Conservation (phyloP, 257 asterid species). For the Parsonsia alboflavescens region DNA sequence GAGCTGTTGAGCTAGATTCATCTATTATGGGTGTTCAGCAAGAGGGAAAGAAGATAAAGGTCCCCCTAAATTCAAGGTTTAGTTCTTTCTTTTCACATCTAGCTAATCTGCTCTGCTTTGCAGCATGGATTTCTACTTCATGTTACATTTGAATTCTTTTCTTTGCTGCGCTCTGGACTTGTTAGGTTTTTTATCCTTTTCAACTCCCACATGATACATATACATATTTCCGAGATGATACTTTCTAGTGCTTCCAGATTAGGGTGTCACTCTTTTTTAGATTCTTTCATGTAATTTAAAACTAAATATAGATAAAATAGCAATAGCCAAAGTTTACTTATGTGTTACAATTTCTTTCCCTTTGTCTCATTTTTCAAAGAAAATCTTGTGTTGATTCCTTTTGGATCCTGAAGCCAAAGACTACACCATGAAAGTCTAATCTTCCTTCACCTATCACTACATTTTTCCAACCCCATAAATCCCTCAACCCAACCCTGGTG, state of each 20-base stretch:
- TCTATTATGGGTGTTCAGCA: slow-evolving; percentile 85
- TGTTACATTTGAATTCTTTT: not conserved
- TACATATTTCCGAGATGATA: not conserved
- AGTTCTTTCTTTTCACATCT: slow-evolving; percentile 7
- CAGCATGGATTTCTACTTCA: not conserved
- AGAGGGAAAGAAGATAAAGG: slow-evolving; percentile 84
- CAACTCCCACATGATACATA: not conserved
- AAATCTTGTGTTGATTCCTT: not conserved
- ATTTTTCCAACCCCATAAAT: not conserved
- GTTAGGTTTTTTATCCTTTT: not conserved
- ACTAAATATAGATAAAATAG: not conserved
- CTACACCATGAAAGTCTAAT: slow-evolving; percentile 1
- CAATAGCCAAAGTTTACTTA: not conserved
- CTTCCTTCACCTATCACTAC: not conserved
- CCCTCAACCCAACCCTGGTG: not conserved
- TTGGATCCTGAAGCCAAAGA: not conserved
- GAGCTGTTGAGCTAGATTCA: slow-evolving; percentile 88
- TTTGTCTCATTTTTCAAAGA: not conserved
- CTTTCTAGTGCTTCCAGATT: not conserved
- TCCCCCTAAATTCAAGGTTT: slow-evolving; percentile 94
- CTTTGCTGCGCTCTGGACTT: not conserved
- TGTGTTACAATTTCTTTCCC: not conserved
- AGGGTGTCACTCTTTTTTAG: not conserved
- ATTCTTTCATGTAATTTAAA: not conserved
- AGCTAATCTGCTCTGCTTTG: not conserved